phyloP scores from a whole-genome alignment of 108 stramenopile species.

The Fragilariopsis cylindrus region DNA sequence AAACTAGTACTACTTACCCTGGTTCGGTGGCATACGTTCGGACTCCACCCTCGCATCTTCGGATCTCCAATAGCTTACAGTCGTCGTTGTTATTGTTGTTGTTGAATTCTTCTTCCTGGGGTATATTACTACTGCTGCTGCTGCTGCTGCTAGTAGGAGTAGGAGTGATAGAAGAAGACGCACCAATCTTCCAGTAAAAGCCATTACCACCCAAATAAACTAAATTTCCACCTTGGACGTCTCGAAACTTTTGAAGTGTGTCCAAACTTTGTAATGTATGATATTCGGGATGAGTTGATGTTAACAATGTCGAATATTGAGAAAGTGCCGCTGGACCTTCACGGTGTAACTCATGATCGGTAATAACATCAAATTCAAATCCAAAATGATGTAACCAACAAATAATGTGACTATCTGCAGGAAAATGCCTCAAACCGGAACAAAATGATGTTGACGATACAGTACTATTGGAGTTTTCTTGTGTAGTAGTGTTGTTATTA shows the following conservation, averaged over 20 bases:
- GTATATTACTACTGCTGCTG: too few species aligned
- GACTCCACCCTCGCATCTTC: constrained; percentile 36
- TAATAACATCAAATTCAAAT: constrained; percentile 26
- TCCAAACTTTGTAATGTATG: constrained; percentile 24
- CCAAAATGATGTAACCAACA: constrained; percentile 22
- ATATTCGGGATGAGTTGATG: constrained; percentile 37
- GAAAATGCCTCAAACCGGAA: constrained; percentile 38
- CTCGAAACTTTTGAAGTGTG: constrained; percentile 23
- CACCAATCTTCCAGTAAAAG: constrained; percentile 39
- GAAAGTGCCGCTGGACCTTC: constrained; percentile 23
- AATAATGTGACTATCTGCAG: constrained; percentile 33
- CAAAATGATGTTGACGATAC: neutral
- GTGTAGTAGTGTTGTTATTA: neutral
- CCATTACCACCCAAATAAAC: constrained; percentile 40
- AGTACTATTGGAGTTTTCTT: neutral
- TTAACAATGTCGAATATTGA: constrained; percentile 20
- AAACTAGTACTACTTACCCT: too few species aligned
- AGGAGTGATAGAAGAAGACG: neutral
- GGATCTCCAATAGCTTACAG: constrained; percentile 29
- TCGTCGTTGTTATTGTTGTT: constrained; percentile 1
- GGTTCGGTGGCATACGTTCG: constrained; percentile 32
- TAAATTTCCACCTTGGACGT: constrained; percentile 21
- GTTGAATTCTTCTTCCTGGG: neutral
- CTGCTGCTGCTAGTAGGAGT: too few species aligned
- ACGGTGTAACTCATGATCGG: constrained; percentile 34